Percentiles rank a stretch among this genome's conserved stretches.
Evolutionary conservation across 2,329 filamentous ascomycete genomes (phyloP).

Genomic region (Fusarium ambrosium): DNA sequence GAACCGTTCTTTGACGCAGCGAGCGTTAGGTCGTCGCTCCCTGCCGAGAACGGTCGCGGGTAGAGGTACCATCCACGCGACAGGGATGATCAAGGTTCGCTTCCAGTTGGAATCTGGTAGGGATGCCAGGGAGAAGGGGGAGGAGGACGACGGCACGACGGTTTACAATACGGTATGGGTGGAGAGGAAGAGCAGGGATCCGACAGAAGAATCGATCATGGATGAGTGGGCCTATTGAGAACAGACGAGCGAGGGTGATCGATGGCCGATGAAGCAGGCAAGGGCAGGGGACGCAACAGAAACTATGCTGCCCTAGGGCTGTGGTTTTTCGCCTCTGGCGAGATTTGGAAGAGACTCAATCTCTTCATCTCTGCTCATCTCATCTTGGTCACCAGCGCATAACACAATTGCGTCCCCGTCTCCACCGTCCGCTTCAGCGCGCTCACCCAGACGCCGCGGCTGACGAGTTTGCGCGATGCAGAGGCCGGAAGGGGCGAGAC

Average conservation of each 20-base stretch:
- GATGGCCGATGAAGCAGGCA: slow-evolving; percentile 39
- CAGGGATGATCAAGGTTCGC: slow-evolving; percentile 41
- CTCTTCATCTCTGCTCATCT: slow-evolving; percentile 21
- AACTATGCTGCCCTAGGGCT: slow-evolving; percentile 39
- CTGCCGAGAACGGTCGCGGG: slow-evolving; percentile 35
- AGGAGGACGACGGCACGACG: slow-evolving; percentile 29
- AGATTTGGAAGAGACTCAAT: slow-evolving; percentile 30
- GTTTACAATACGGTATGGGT: slow-evolving; percentile 42
- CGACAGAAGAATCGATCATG: slow-evolving; percentile 43
- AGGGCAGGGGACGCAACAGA: slow-evolving; percentile 26
- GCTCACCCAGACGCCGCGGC: slow-evolving; percentile 1
- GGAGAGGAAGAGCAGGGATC: slow-evolving; percentile 38
- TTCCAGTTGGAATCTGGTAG: slow-evolving; percentile 40
- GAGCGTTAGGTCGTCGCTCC: slow-evolving; percentile 26
- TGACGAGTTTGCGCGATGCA: slow-evolving; percentile 4
- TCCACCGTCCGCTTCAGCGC: not conserved
- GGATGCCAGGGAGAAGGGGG: slow-evolving; percentile 28
- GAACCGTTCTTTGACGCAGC: slow-evolving; percentile 26
- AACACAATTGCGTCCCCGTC: slow-evolving; percentile 2
- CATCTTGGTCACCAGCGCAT: slow-evolving; percentile 18
- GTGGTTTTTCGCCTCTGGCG: slow-evolving; percentile 27
- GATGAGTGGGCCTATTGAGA: slow-evolving; percentile 36
- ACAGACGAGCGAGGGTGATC: slow-evolving; percentile 34
- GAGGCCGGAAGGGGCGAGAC: slow-evolving; percentile 33
- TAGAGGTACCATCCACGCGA: slow-evolving; percentile 36